These are phyloP conservation scores for Aspergillus brunneoviolaceus DNA, from an alignment of 2,329 filamentous ascomycete species.

Conservation along the genomic window DNA sequence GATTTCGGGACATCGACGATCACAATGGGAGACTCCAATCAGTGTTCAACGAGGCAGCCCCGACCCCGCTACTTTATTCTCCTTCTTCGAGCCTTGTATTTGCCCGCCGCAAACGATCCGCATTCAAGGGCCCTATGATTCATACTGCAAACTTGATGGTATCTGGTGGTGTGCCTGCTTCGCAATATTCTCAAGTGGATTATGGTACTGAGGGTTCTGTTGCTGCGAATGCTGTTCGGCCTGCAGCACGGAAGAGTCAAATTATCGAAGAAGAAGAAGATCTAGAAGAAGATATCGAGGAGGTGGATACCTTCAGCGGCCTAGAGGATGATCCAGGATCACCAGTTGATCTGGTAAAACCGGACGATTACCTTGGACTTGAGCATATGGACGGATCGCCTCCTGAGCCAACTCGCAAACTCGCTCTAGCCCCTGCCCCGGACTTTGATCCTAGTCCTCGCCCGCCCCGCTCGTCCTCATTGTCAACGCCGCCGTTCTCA, in stretches of 20 bases:
- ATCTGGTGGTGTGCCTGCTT: slow-evolving; percentile 34
- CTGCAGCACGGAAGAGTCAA: slow-evolving; percentile 39
- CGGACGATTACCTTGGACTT: slow-evolving; percentile 11
- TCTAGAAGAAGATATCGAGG: slow-evolving; percentile 41
- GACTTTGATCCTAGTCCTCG: slow-evolving; percentile 34
- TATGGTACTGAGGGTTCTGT: slow-evolving; percentile 21
- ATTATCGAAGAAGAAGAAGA: slow-evolving; percentile 49
- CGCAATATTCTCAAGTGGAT: slow-evolving; percentile 34
- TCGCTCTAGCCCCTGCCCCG: slow-evolving; percentile 32
- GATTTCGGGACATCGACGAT: slow-evolving; percentile 28
- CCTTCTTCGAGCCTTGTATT: slow-evolving; percentile 47
- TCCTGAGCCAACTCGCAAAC: slow-evolving; percentile 23
- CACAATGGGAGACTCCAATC: slow-evolving; percentile 27
- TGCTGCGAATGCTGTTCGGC: slow-evolving; percentile 20
- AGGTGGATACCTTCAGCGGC: slow-evolving; percentile 42
- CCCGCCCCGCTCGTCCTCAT: slow-evolving; percentile 42
- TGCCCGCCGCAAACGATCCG: slow-evolving; percentile 46
- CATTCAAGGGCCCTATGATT: slow-evolving; percentile 48
- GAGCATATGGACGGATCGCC: slow-evolving; percentile 13
- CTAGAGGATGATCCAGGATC: slow-evolving; percentile 30
- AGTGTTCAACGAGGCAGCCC: slow-evolving; percentile 40
- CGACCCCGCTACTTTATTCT: slow-evolving; percentile 38
- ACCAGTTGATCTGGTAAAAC: slow-evolving; percentile 20
- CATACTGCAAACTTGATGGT: slow-evolving; percentile 39
- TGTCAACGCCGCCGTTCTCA: slow-evolving; percentile 23